Evolutionary conservation across 352 stramenopile genomes (phyloP), one percentile per base, ranked within the genome.

Genomic region (Globisporangium paroecandrum): DNA sequence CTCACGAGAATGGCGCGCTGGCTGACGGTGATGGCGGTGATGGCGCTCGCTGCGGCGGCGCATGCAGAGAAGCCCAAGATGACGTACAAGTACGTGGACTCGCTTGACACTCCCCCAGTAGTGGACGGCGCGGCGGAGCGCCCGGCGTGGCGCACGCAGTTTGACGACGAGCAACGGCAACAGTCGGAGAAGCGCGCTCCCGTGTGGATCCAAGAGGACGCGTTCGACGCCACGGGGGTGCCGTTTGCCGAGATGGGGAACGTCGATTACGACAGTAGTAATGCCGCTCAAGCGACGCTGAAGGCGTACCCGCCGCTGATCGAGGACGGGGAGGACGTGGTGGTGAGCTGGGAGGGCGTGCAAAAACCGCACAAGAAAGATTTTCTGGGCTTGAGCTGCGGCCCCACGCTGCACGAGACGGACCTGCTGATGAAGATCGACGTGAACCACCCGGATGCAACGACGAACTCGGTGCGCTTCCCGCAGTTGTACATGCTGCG

Each of bases 331-430:
- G 80, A 87, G 62, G 87, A 95, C 61, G 74, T 95, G 43, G 82
- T 95, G 29, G 73, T 95, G 29, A 81, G 73, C 25, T 95, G 85
- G 85, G 71, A 64, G 13, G 77, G 78, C 36, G 76, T 91, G 22
- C 62, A 72, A 32, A 47, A 69, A 49, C 75, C 81, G 20, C 78
- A 91, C 65, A 64, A 69, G 9, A 79, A 77, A 56, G 87, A 95
- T 69, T 89, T 89, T 66, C 29, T 95, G 34, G 81, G 70, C 18
- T 70, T 95, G 64, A 91, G 78, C 63, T 95, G 87, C 62, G 87
- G 87, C 4, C 76, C 80, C 6, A 89, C 78, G 29, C 54, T 62
- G 10, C 71, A 83, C 57, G 61, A 77, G 36, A 69, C 74, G 46
- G 87, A 95, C 65, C 85, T 89, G 36, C 64, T 94, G 69, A 9